Evolutionary conservation across 1,139 yeast species (phyloP).

Genomic region (Saccharomyces uvarum): DNA sequence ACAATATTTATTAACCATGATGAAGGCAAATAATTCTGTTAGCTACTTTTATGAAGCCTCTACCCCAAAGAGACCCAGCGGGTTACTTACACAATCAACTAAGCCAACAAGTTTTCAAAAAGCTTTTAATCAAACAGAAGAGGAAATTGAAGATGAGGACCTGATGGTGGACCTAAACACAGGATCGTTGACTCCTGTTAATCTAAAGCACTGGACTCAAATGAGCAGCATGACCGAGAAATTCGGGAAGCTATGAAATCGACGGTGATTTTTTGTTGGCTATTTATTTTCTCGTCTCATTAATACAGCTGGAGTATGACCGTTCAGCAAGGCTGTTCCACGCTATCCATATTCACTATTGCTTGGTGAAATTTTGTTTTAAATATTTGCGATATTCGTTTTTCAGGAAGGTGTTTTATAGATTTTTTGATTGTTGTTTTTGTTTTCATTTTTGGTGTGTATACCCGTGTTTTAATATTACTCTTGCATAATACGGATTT

Average conservation of each 20-base stretch:
- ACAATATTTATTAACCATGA: not conserved
- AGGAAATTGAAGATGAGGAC: conserved; percentile 21
- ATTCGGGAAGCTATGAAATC: conserved; percentile 16
- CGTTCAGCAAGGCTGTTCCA: not conserved
- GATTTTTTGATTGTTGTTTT: not conserved
- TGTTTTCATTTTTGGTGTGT: not conserved
- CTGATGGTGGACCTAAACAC: conserved; percentile 27
- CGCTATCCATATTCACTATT: not conserved
- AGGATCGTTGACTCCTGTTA: conserved; percentile 24
- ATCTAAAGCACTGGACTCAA: conserved; percentile 19
- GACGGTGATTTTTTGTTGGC: not conserved
- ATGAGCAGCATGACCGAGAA: conserved; percentile 22
- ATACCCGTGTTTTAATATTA: not conserved
- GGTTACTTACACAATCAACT: not conserved
- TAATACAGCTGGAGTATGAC: not conserved
- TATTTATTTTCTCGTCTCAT: not conserved
- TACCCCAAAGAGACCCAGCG: not conserved
- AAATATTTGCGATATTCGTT: not conserved
- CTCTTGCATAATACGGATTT: not conserved
- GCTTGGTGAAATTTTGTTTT: not conserved
- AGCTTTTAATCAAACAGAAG: not conserved
- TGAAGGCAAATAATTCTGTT: not conserved
- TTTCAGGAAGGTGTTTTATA: not conserved
- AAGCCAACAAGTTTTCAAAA: not conserved
- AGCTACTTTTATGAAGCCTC: not conserved